Evolutionary conservation across 257 asterid species (phyloP).

Genomic region (Prunella vulgaris): DNA sequence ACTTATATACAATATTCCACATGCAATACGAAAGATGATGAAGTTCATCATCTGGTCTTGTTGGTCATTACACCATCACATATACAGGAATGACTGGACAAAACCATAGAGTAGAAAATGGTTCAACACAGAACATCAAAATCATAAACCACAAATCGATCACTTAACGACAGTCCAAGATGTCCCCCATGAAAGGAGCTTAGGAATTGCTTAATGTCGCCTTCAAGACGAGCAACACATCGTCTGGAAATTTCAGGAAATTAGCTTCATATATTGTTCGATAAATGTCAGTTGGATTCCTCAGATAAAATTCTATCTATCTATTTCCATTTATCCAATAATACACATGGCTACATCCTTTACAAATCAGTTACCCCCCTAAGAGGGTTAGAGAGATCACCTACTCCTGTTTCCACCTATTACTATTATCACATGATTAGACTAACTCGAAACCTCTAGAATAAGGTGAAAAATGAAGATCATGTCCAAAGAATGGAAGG

Average conservation of each 20-base stretch:
- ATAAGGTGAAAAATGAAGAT: background rate
- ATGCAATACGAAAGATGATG: background rate
- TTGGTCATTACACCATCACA: background rate
- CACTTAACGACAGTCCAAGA: background rate
- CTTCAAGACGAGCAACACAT: background rate
- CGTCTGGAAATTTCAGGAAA: background rate
- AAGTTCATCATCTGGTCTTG: background rate
- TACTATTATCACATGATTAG: slow-evolving; percentile 18
- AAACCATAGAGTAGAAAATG: background rate
- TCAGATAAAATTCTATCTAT: background rate
- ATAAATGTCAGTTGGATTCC: background rate
- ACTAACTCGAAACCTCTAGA: slow-evolving; percentile 11
- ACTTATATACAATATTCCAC: too few species aligned
- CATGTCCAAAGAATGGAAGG: slow-evolving; percentile 11
- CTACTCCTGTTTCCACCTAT: slow-evolving; percentile 18
- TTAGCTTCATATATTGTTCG: background rate
- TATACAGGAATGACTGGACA: too few species aligned
- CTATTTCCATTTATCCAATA: background rate
- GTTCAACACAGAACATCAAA: background rate
- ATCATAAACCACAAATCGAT: background rate
- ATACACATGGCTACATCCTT: slow-evolving; percentile 19
- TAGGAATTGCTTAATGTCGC: background rate
- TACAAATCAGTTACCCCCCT: background rate
- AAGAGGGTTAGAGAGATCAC: background rate
- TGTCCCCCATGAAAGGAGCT: background rate